Evolutionary conservation across 768 basidiomycete genomes (phyloP).

Genomic region (Hericium coralloides): DNA sequence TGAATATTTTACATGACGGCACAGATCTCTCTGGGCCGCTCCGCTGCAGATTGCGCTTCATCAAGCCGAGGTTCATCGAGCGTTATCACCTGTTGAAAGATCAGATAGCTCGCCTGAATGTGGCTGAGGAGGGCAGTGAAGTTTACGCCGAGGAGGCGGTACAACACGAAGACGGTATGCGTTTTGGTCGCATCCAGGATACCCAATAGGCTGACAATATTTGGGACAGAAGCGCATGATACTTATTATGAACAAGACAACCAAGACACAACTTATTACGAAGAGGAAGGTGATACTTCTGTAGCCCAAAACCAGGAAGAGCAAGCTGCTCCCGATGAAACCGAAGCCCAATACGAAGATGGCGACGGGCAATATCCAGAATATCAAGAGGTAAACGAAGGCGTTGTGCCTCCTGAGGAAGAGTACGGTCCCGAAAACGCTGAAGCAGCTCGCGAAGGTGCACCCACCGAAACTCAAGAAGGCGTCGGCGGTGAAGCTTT

Average conservation of each 20-base stretch:
- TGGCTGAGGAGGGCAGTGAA: background rate
- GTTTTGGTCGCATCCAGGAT: too few species aligned
- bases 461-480: background rate
- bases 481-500: background rate
- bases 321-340: background rate
- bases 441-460: background rate
- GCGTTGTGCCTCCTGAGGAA: background rate
- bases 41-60: slow-evolving; percentile 10
- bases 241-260: background rate
- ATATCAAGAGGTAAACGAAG: background rate
- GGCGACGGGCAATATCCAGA: background rate
- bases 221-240: background rate
- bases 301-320: slow-evolving; percentile 6
- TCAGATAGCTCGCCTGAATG: slow-evolving; percentile 6
- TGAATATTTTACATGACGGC: slow-evolving; percentile 14
- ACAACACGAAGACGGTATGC: background rate
- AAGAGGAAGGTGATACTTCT: background rate
- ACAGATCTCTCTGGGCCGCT: slow-evolving; percentile 13
- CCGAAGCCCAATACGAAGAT: background rate
- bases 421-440: background rate
- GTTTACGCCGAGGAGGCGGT: background rate
- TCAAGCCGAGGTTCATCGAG: slow-evolving; percentile 11
- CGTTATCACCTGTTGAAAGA: slow-evolving; percentile 12
- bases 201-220: background rate
- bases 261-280: background rate